Evolutionary conservation across 257 asterid genomes (phyloP), one percentile per base, ranked within the genome.

Genomic region (Plantago ovata): DNA sequence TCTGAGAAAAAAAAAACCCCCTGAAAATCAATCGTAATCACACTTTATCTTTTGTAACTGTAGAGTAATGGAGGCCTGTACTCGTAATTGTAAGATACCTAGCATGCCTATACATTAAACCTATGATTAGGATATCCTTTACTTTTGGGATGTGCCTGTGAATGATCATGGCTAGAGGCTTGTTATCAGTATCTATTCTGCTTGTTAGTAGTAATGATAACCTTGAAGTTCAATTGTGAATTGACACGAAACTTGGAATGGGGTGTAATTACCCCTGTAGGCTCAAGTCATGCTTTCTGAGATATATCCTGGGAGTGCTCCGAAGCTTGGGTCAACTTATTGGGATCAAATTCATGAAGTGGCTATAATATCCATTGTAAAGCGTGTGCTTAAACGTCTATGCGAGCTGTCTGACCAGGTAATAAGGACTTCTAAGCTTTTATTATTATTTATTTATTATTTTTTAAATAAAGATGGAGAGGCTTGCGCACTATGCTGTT

Each of bases 341-440:
- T 92, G 98, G 98, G 95, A 92, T 80, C 98, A 92, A 79, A 78
- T 92, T 73, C 83, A 62, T 53, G 98, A 92, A 72, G 80, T 84
- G 77, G 84, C 94, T 38, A 69, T 88, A 50, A 86, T 88, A 55
- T 79, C 96, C 74, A 81, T 84, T 19, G 83, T 81, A 16, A 88
- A 82, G 71, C 95, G 94, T 14, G 79, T 88, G 58, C 95, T 92
- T 49, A 85, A 76, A 76, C 85, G 82, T 68, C 76, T 88, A 12
- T 79, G 58, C 45, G 96, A 92, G 77, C 68, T 84, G 64, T 69
- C 82, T 70, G 96, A 92, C 62, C 98, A 85, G 96, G 98, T 92
- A 69, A 58, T 32, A 38, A 24, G 44, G 47, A 59, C 57, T 54
- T 62, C 24, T 32, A 10, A 42, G 56, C 43, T 19, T 48, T 42